These are phyloP conservation scores for Sugiyamaella sp. DNA, from an alignment of 1,139 yeast species.

Conservation along the genomic window DNA sequence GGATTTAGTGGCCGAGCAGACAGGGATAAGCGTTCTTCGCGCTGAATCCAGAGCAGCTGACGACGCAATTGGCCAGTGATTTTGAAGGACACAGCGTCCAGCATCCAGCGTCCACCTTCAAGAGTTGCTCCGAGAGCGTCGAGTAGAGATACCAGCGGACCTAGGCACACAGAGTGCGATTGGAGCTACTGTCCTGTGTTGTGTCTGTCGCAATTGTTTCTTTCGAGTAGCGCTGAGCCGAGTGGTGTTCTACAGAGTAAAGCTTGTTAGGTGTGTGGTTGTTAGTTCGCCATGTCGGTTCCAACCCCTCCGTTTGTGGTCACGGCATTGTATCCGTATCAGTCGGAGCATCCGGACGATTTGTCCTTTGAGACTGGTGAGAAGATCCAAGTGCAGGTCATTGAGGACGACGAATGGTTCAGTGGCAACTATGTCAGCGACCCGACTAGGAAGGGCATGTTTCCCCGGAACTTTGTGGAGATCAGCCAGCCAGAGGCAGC, in stretches of 20 bases:
- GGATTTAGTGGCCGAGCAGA: no score
- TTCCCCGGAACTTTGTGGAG: constrained; percentile 85
- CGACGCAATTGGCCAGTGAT: no score
- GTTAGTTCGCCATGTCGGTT: constrained; percentile 1
- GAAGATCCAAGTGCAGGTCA: constrained; percentile 67
- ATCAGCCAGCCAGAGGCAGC: constrained; percentile 26
- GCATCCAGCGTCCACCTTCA: no score
- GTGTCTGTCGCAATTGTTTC: no score
- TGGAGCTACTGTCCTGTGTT: no score
- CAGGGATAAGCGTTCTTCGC: no score
- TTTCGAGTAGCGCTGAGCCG: no score
- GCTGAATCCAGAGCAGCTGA: no score
- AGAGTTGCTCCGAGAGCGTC: no score
- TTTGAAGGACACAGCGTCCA: no score
- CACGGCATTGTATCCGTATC: constrained; percentile 68
- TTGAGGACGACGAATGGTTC: constrained; percentile 93
- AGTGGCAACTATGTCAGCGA: constrained; percentile 62
- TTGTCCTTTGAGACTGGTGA: constrained; percentile 70
- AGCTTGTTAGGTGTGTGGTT: background rate
- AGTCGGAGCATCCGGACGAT: constrained; percentile 84
- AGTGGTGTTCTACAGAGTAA: background rate
- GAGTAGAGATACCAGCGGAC: no score
- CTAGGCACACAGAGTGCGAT: no score
- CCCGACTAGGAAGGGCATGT: constrained; percentile 66
- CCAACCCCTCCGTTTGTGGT: constrained; percentile 66